These are phyloP conservation scores for Adansonia digitata DNA, from an alignment of 345 rosid species.

Conservation along the genomic window DNA sequence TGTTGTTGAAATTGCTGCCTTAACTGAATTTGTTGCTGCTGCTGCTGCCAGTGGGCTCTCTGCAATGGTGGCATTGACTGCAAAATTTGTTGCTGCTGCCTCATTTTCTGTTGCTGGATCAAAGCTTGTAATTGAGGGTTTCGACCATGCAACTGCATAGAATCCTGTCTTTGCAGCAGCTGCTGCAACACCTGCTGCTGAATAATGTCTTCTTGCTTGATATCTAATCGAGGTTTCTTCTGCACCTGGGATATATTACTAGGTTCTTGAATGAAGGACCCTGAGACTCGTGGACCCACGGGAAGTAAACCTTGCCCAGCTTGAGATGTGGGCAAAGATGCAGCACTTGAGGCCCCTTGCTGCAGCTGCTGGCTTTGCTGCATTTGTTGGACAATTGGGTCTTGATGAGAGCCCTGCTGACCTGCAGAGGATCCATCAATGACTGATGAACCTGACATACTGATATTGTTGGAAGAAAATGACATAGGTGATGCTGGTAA, in stretches of 20 bases:
- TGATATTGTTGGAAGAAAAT: slow-evolving; percentile 84
- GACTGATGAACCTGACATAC: slow-evolving; percentile 80
- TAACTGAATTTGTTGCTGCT: slow-evolving; percentile 75
- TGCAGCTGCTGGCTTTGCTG: slow-evolving; percentile 51
- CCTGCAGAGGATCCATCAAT: slow-evolving; percentile 79
- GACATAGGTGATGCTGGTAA: slow-evolving; percentile 95
- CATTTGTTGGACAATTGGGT: slow-evolving; percentile 53
- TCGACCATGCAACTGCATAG: slow-evolving; percentile 66
- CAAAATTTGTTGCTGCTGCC: slow-evolving; percentile 53
- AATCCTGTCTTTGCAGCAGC: slow-evolving; percentile 77
- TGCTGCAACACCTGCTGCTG: slow-evolving; percentile 84
- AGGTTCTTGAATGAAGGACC: slow-evolving; percentile 69
- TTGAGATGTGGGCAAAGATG: slow-evolving; percentile 63
- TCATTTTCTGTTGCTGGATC: slow-evolving; percentile 71
- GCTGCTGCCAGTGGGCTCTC: slow-evolving; percentile 83
- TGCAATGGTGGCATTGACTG: slow-evolving; percentile 84
- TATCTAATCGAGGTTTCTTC: slow-evolving; percentile 78
- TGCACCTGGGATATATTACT: slow-evolving; percentile 56
- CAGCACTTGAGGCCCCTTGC: slow-evolving; percentile 70
- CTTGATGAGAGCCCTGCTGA: slow-evolving; percentile 63
- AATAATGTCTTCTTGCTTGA: slow-evolving; percentile 83
- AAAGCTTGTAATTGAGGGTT: slow-evolving; percentile 68
- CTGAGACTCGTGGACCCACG: slow-evolving; percentile 56
- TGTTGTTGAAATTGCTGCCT: slow-evolving; percentile 82
- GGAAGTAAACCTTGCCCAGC: slow-evolving; percentile 55